These are phyloP conservation scores for Apostasia shenzhenica DNA, from an alignment of 106 monocot species.

Conservation along the genomic window DNA sequence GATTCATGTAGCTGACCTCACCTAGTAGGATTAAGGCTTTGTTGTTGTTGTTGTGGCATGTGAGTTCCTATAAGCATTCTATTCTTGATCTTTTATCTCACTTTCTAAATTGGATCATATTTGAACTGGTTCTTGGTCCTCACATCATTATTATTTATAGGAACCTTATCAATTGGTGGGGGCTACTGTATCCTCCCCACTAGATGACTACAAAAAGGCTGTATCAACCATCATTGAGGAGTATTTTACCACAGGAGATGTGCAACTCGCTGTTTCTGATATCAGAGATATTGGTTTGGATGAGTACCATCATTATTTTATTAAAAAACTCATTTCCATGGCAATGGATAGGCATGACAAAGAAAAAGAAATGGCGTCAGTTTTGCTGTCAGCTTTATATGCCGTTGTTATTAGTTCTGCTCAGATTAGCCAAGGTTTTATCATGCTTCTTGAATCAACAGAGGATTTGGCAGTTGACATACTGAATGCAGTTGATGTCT, in stretches of 20 bases:
- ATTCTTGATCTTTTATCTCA: no score
- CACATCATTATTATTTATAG: slow-evolving; percentile 20
- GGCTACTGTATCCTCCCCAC: slow-evolving; percentile 46
- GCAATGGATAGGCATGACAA: slow-evolving; percentile 96
- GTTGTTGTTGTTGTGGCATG: no score
- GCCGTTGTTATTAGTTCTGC: slow-evolving; percentile 58
- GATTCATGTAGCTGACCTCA: no score
- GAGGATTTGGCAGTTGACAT: slow-evolving; percentile 93
- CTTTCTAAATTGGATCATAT: no score
- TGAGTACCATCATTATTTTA: slow-evolving; percentile 77
- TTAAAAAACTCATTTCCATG: slow-evolving; percentile 88
- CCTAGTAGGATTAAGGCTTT: no score
- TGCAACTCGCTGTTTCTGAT: slow-evolving; percentile 66
- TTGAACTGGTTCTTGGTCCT: no score
- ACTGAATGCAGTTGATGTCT: slow-evolving; percentile 71
- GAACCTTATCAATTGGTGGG: slow-evolving; percentile 86
- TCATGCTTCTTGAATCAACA: slow-evolving; percentile 69
- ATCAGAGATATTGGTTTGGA: slow-evolving; percentile 64
- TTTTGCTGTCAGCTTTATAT: slow-evolving; percentile 78
- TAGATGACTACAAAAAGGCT: slow-evolving; percentile 84
- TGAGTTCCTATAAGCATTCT: no score
- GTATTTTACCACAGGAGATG: slow-evolving; percentile 85
- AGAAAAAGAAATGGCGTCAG: slow-evolving; percentile 97
- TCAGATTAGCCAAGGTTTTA: slow-evolving; percentile 72
- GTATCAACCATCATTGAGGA: slow-evolving; percentile 68